Conservation (phyloP, 2,329 filamentous ascomycete species). For the Trichoderma harzianum region DNA sequence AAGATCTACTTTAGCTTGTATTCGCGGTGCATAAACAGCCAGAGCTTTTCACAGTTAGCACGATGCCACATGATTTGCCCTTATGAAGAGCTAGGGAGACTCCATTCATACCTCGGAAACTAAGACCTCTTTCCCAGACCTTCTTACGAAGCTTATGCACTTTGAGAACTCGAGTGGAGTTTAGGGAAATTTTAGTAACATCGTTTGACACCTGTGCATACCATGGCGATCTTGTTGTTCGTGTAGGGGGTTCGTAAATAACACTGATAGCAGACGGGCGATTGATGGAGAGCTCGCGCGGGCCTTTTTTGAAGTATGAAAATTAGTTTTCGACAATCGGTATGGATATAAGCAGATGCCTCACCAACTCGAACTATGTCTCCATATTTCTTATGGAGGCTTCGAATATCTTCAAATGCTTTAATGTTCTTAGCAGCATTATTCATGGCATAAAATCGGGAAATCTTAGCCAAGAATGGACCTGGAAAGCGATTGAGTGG, state of each 20-base stretch:
- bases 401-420: constrained; percentile 24
- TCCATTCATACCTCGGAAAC: constrained; percentile 1
- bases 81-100: neutral
- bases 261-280: neutral
- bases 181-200: constrained; percentile 31
- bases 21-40: constrained; percentile 2
- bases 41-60: neutral
- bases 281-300: constrained; percentile 2
- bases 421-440: neutral
- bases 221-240: neutral
- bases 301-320: neutral
- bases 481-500: constrained; percentile 29
- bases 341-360: too few relatives aligned
- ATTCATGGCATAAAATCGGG: neutral
- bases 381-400: constrained; percentile 12
- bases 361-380: constrained; percentile 7
- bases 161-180: constrained; percentile 25
- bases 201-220: constrained; percentile 22
- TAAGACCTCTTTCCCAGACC: constrained; percentile 6
- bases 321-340: neutral
- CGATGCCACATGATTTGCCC: neutral
- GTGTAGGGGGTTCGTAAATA: neutral
- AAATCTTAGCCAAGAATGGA: constrained; percentile 23
- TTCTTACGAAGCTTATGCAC: constrained; percentile 11
- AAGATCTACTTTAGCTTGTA: constrained; percentile 3